phyloP scores from a whole-genome alignment of 139 green algal genomes.

The Coelastrella sp. region DNA sequence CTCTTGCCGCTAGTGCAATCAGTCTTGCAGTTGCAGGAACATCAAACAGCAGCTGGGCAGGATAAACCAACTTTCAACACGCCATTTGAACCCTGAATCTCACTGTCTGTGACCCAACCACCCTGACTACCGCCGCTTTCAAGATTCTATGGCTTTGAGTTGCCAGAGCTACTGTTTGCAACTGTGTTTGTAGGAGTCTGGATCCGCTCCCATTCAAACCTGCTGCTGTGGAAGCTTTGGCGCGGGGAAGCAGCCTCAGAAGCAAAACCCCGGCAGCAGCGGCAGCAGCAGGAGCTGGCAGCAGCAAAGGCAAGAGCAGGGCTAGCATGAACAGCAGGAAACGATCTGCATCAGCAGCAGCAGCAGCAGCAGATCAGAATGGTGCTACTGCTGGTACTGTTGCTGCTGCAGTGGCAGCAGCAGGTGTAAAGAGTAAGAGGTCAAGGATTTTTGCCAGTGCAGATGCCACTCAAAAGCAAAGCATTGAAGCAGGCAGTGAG shows the following conservation, averaged over 20 bases:
- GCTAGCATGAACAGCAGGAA: background rate
- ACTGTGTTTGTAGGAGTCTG: background rate
- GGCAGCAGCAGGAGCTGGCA: conserved; percentile 38
- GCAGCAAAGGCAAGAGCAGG: conserved; percentile 3
- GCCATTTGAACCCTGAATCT: too few species aligned
- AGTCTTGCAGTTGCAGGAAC: background rate
- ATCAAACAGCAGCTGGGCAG: too few species aligned
- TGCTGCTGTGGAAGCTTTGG: conserved; percentile 36
- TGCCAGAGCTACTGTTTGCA: background rate
- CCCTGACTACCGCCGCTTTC: background rate
- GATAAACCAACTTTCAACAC: too few species aligned
- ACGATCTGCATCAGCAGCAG: background rate
- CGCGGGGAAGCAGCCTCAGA: background rate
- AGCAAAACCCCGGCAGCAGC: conserved; percentile 17
- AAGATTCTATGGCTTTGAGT: background rate
- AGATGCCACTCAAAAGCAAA: too few species aligned
- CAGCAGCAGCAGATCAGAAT: background rate
- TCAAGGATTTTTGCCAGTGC: too few species aligned
- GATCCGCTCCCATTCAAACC: conserved; percentile 34
- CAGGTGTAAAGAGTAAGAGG: too few species aligned
- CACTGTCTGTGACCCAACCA: too few species aligned
- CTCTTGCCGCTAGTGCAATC: background rate
- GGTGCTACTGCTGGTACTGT: background rate
- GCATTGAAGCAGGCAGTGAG: background rate
- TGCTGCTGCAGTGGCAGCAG: too few species aligned